Conservation (phyloP, 106 monocot genomes). For the Hemerocallis citrina region DNA sequence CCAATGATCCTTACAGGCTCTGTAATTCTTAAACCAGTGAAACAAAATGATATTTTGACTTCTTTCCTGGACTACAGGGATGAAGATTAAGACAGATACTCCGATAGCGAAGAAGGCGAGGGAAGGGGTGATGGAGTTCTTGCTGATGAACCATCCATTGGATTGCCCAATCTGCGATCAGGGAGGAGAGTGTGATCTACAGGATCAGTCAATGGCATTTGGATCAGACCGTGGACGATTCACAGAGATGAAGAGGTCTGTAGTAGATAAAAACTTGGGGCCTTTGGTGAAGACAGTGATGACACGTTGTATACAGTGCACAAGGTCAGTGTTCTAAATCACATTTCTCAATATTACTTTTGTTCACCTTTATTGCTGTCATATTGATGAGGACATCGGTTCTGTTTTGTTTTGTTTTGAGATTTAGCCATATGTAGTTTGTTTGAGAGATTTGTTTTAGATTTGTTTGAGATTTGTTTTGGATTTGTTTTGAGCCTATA, state of each 20-base stretch:
- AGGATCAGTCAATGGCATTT: constrained; percentile 99
- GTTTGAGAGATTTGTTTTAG: no score
- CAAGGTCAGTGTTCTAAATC: constrained; percentile 45
- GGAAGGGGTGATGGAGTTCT: constrained; percentile 99
- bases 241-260: constrained; percentile 97
- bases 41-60: neutral
- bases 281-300: constrained; percentile 98
- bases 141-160: constrained; percentile 97
- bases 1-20: no score
- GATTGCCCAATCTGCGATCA: constrained; percentile 99
- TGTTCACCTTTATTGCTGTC: neutral
- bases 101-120: constrained; percentile 98
- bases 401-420: no score
- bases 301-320: constrained; percentile 99
- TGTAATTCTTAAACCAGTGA: neutral
- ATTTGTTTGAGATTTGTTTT: no score
- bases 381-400: no score
- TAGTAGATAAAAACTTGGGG: constrained; percentile 97
- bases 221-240: constrained; percentile 94
- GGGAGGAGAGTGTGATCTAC: constrained; percentile 98
- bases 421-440: no score
- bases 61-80: constrained; percentile 34
- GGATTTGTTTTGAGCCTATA: no score
- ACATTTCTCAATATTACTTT: neutral
- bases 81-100: constrained; percentile 98